A percentile compares a stretch with the other conserved stretches of the same genome.
Evolutionary conservation across 169 alveolate species (phyloP).

Genomic region (Theileria sp.): DNA sequence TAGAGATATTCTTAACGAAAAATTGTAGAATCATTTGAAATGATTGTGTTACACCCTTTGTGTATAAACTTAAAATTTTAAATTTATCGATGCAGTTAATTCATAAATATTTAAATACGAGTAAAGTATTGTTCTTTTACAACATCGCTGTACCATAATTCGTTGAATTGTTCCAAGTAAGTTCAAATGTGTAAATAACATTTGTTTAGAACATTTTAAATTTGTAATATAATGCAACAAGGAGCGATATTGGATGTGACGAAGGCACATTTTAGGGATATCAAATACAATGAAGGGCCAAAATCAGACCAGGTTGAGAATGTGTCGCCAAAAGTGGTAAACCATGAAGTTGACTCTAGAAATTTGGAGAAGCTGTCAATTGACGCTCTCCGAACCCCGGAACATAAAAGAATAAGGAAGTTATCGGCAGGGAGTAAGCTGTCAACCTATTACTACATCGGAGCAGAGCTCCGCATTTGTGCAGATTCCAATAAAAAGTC

Average conservation of each 20-base stretch:
- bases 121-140: neutral
- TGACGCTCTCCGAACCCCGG: constrained; percentile 37
- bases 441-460: constrained; percentile 64
- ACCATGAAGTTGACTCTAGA: constrained; percentile 34
- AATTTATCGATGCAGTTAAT: neutral
- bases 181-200: constrained; percentile 13
- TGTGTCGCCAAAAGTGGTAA: constrained; percentile 24
- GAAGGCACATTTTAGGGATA: constrained; percentile 25
- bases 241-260: constrained; percentile 20
- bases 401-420: constrained; percentile 51
- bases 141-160: neutral
- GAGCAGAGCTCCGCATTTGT: constrained; percentile 61
- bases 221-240: constrained; percentile 34
- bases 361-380: constrained; percentile 10
- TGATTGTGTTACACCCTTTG: constrained; percentile 1
- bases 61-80: neutral
- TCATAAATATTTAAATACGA: neutral
- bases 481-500: constrained; percentile 48
- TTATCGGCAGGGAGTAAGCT: constrained; percentile 62
- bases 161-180: neutral
- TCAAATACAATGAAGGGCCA: neutral
- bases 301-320: constrained; percentile 12
- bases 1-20: neutral
- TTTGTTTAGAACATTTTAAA: neutral
- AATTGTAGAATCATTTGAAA: constrained; percentile 9